Evolutionary conservation across 2,329 filamentous ascomycete species (phyloP).

Genomic region (Claviceps maximensis): DNA sequence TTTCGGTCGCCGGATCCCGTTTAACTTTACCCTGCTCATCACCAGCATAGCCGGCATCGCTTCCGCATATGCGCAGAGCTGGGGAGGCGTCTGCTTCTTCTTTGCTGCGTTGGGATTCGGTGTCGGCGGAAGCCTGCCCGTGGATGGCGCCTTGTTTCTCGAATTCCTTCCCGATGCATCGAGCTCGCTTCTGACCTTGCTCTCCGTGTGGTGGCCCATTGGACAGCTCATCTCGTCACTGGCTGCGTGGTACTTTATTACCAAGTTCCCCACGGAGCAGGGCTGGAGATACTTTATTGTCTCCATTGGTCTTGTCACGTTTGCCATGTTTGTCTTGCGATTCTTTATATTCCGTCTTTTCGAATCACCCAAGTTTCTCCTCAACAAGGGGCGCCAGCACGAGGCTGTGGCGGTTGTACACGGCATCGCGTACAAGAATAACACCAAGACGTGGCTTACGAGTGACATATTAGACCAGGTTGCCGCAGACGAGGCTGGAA

Average conservation of each 20-base stretch:
- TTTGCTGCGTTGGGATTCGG: slow-evolving; percentile 52
- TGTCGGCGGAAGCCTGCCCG: slow-evolving; percentile 63
- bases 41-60: slow-evolving; percentile 62
- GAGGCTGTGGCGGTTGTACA: slow-evolving; percentile 73
- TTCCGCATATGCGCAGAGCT: slow-evolving; percentile 53
- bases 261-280: slow-evolving; percentile 51
- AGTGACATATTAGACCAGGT: slow-evolving; percentile 51
- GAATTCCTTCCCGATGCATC: slow-evolving; percentile 69
- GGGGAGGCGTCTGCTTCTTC: slow-evolving; percentile 48
- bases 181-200: slow-evolving; percentile 59
- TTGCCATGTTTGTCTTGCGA: slow-evolving; percentile 64
- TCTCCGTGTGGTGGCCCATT: slow-evolving; percentile 81
- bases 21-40: slow-evolving; percentile 67
- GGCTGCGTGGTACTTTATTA: slow-evolving; percentile 64
- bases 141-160: slow-evolving; percentile 69
- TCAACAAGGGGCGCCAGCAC: slow-evolving; percentile 60
- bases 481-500: slow-evolving; percentile 24
- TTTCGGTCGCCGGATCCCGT: slow-evolving; percentile 64
- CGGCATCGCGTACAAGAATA: slow-evolving; percentile 62
- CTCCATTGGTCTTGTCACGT: slow-evolving; percentile 58
- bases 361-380: slow-evolving; percentile 74
- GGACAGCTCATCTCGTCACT: slow-evolving; percentile 63
- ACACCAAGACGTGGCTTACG: slow-evolving; percentile 60
- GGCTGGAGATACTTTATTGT: slow-evolving; percentile 68
- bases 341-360: slow-evolving; percentile 72